A percentile compares a stretch with the other conserved stretches of the same genome.
Conservation (phyloP, 495 filamentous ascomycete genomes). For the Parachaetomium inaequale region DNA sequence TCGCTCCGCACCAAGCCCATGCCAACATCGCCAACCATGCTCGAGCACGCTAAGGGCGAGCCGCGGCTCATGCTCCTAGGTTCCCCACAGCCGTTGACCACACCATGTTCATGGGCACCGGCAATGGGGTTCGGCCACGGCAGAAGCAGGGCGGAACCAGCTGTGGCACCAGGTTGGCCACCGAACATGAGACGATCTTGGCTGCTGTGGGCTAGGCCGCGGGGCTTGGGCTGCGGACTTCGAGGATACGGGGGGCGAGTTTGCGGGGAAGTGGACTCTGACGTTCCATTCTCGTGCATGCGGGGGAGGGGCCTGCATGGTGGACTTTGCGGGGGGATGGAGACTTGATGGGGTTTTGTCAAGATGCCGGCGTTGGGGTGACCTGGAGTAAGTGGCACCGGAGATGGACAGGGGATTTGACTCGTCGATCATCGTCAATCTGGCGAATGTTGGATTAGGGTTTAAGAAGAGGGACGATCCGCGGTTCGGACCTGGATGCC, state of each 20-base stretch:
- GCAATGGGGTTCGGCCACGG: slow-evolving; percentile 5
- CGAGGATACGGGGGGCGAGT: slow-evolving; percentile 1
- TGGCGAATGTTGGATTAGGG: background rate
- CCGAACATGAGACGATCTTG: background rate
- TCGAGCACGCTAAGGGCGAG: too few species aligned
- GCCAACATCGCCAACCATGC: background rate
- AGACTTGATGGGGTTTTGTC: background rate
- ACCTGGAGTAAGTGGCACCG: background rate
- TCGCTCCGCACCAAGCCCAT: too few species aligned
- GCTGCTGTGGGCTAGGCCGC: background rate
- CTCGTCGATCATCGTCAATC: background rate
- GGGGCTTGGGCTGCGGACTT: background rate
- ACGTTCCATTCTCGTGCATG: background rate
- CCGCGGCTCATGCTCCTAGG: too few species aligned
- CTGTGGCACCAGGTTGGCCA: background rate
- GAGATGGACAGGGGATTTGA: background rate
- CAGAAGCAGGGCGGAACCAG: background rate
- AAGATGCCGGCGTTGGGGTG: background rate
- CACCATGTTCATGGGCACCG: background rate
- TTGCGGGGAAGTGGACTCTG: slow-evolving; percentile 11
- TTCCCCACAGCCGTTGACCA: too few species aligned
- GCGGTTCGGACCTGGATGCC: background rate
- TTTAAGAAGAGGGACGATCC: background rate
- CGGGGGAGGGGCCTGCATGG: background rate
- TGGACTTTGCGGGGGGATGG: background rate